A percentile compares a stretch with the other conserved stretches of the same genome.
phyloP scores from a whole-genome alignment of 768 basidiomycete species.

The Gloeostereum incarnatum region DNA sequence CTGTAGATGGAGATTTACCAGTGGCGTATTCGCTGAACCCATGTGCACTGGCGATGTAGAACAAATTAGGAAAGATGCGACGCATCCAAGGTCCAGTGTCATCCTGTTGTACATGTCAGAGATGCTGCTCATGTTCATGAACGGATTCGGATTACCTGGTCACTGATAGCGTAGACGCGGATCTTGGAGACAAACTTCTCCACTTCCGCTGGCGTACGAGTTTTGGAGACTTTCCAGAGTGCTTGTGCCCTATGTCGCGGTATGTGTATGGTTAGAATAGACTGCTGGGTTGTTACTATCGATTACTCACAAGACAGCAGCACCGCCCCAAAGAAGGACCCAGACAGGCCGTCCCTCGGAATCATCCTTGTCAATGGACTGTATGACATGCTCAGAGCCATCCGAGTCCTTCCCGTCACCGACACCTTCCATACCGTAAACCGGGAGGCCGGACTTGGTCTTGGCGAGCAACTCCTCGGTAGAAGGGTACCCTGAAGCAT shows the following conservation, averaged over 20 bases:
- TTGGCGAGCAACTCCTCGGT: conserved; percentile 4
- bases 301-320: conserved; percentile 1
- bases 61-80: not conserved
- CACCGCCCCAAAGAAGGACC: conserved; percentile 9
- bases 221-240: too few relatives aligned
- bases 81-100: conserved; percentile 1
- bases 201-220: conserved; percentile 3
- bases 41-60: conserved; percentile 7
- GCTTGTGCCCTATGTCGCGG: too few relatives aligned
- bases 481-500: conserved; percentile 7
- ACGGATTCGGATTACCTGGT: conserved; percentile 8
- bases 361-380: conserved; percentile 1
- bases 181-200: conserved; percentile 5
- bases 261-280: too few relatives aligned
- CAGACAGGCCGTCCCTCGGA: conserved; percentile 7
- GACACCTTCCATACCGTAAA: conserved; percentile 9
- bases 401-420: conserved; percentile 4
- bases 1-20: not conserved
- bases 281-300: not conserved
- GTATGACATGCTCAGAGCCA: conserved; percentile 4
- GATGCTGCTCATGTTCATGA: too few relatives aligned
- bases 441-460: conserved; percentile 4
- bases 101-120: too few relatives aligned
- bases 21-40: conserved; percentile 6
- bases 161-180: conserved; percentile 8